Base-by-base conservation (phyloP, 78 protist genomes). In the slime mould (Dictyostelium discoideum) region DNA sequence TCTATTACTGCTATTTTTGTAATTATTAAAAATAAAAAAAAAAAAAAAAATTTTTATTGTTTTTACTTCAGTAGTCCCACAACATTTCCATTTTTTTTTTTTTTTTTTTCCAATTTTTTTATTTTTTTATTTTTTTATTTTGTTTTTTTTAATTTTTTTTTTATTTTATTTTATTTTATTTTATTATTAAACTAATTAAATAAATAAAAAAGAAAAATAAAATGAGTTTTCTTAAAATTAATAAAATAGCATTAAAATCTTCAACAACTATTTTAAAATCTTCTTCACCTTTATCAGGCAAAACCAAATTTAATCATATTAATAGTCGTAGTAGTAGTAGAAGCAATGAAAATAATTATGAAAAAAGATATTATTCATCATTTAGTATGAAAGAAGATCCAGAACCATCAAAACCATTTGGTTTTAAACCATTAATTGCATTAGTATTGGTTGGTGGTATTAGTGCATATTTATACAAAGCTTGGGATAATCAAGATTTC, bases 401-500 rank as follows among this genome's bases (percentile, higher is more conserved):
- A 74, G 48, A 74, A 6, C 77, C 42, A 60, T 2, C 39, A 6
- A 44, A 39, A 39, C 26, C 39, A 16, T 88, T 80, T 44, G 67
- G 73, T 7, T 14, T 65, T 40, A 42, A 80, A 57, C 42, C 77
- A 67, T 22, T 80, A 0, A 0, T 79, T 1, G 44, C 50, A 32
- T 22, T 72, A 0, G 39, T 32, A 40, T 85, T 50, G 44, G 20
- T 76, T 7, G 77, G 32, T 29, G 82, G 48, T 14, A 46, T 13
- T 24, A 82, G 94, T 63, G 60, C 81, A 10, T 88, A 67, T 46
- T 42, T 88, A 20, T 88, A 88, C 16, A 44, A 32, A 80, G 44
- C 42, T 44, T 80, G 29, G 46, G 63, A 80, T 14, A 88, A 88
- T 29, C 50, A 80, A 54, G 79, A 88, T 46, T 79, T 32, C 60